Percentiles rank a stretch among this genome's conserved stretches.
phyloP scores from a whole-genome alignment of 768 basidiomycete species.

The Sporobolomyces pararoseus region DNA sequence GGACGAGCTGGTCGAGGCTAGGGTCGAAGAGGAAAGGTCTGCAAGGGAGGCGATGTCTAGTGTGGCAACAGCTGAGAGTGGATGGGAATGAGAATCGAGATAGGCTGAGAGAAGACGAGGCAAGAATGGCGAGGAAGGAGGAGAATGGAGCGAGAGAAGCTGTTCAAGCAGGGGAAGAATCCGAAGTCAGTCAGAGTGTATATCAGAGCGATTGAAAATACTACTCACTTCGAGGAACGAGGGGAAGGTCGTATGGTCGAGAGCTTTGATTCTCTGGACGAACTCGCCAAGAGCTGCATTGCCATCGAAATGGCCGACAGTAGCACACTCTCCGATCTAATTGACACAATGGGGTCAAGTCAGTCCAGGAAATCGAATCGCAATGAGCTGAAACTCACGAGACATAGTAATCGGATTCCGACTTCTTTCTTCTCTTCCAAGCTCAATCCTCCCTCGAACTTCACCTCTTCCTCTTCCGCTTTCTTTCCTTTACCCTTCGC shows the following conservation, averaged over 20 bases:
- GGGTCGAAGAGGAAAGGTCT: not conserved
- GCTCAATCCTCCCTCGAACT: slow-evolving; percentile 17
- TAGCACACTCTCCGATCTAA: slow-evolving; percentile 22
- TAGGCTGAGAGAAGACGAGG: slow-evolving; percentile 20
- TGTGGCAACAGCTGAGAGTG: not conserved
- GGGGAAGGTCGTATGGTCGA: not conserved
- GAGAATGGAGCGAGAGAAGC: not conserved
- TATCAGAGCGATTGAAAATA: not conserved
- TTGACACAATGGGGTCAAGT: too few species aligned
- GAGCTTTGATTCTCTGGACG: slow-evolving; percentile 19
- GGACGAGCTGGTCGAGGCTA: not conserved
- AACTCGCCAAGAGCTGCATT: not conserved
- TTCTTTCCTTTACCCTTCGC: not conserved
- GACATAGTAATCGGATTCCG: not conserved
- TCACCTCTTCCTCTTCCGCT: not conserved
- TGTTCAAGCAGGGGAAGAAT: not conserved
- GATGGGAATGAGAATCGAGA: slow-evolving; percentile 29
- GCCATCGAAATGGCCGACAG: slow-evolving; percentile 10
- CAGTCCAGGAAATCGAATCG: not conserved
- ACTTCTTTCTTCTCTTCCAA: slow-evolving; percentile 17
- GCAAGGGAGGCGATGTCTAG: not conserved
- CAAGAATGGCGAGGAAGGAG: not conserved
- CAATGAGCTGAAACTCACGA: not conserved
- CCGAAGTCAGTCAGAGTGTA: not conserved
- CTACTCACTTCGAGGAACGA: slow-evolving; percentile 22